phyloP scores from a whole-genome alignment of 768 basidiomycete species.

The Trametes gibbosa region DNA sequence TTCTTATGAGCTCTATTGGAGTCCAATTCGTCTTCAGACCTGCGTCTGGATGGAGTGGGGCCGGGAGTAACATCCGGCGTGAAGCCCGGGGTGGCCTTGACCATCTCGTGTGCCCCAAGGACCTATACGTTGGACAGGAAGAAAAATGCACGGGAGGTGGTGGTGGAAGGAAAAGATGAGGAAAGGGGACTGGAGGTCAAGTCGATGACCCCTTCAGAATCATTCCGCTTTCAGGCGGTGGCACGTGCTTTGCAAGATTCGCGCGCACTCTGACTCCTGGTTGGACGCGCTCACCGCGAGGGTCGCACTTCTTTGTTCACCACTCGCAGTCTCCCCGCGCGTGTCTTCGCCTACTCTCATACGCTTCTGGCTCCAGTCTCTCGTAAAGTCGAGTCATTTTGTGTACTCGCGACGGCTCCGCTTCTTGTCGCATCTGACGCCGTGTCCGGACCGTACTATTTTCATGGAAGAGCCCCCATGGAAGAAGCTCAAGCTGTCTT shows the following conservation, averaged over 20 bases:
- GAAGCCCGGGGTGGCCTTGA: constrained; percentile 13
- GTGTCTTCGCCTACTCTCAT: neutral
- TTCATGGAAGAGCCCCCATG: constrained; percentile 39
- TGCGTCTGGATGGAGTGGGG: constrained; percentile 54
- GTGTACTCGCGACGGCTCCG: neutral
- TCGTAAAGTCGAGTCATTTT: neutral
- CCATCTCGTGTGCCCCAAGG: no score
- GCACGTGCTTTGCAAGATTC: constrained; percentile 3
- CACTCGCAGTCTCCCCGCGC: neutral
- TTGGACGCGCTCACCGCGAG: constrained; percentile 4
- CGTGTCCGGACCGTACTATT: neutral
- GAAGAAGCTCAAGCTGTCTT: constrained; percentile 61
- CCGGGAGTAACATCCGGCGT: constrained; percentile 26
- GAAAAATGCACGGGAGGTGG: neutral
- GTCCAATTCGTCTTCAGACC: constrained; percentile 57
- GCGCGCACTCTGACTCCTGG: constrained; percentile 2
- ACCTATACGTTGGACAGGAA: neutral
- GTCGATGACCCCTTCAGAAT: neutral
- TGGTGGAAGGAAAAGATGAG: neutral
- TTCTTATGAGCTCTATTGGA: constrained; percentile 54
- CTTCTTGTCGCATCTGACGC: neutral
- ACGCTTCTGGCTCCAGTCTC: neutral
- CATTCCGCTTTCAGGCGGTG: constrained; percentile 4
- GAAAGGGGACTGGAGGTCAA: neutral
- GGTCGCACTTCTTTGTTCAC: neutral